Conservation (phyloP, 305 asterid species). For the Solanum hybrid region DNA sequence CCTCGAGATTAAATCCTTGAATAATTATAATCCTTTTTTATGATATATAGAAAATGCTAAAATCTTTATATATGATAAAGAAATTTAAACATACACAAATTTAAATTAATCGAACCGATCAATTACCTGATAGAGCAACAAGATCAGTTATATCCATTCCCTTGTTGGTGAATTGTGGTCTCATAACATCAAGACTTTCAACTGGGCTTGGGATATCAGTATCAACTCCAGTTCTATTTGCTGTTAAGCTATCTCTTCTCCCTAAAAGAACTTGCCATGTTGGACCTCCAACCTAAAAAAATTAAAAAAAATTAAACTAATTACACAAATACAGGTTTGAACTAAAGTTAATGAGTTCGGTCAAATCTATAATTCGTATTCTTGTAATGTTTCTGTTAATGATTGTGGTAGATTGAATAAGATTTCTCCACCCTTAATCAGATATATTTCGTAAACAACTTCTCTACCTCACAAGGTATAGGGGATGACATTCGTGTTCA, state of each 20-base stretch:
- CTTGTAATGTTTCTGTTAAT: background rate
- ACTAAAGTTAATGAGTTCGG: background rate
- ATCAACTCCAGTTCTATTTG: slow-evolving; percentile 54
- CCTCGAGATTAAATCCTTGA: background rate
- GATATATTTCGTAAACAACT: background rate
- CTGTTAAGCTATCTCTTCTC: slow-evolving; percentile 63
- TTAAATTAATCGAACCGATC: background rate
- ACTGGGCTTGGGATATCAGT: slow-evolving; percentile 53
- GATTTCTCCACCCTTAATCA: background rate
- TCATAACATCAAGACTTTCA: slow-evolving; percentile 33
- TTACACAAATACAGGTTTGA: background rate
- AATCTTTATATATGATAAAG: background rate
- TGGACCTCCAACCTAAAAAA: slow-evolving; percentile 75
- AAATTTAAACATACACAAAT: background rate
- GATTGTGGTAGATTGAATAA: background rate
- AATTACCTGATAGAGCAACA: slow-evolving; percentile 62
- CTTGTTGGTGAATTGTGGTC: slow-evolving; percentile 34
- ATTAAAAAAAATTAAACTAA: fast-evolving
- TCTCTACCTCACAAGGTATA: background rate
- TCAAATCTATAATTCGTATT: background rate
- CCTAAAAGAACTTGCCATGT: slow-evolving; percentile 63
- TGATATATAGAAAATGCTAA: background rate
- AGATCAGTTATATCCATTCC: slow-evolving; percentile 55
- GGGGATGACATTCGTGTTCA: background rate
- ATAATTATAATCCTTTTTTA: background rate